Base-by-base conservation (phyloP, 345 rosid species). In the Pugionium cornutum region DNA sequence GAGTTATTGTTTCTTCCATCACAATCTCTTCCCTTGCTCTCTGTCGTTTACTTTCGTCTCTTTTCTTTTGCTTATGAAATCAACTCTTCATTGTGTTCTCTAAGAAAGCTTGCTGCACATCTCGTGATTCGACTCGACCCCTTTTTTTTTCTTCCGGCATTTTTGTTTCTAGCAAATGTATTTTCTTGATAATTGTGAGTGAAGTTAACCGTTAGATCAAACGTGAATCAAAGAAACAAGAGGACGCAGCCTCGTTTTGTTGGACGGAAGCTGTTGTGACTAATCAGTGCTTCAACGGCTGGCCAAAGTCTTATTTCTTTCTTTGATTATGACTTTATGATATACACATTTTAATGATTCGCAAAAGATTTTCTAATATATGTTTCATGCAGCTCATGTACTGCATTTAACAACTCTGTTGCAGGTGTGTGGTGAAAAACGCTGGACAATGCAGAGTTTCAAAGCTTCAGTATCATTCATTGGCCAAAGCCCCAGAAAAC, bases 241-340 rank as follows among this genome's bases (percentile, higher is more conserved):
- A 85, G 98, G 83, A 91, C 95, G 32, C 98, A 96, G 1, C 81
- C 79, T 76, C 91, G 92, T 58, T 91, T 91, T 83, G 98, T 91
- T 67, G 98, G 96, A 68, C 90, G 98, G 89, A 86, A 78, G 98
- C 96, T 55, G 83, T 89, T 58, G 96, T 89, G 43, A 91, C 96
- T 60, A 84, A 96, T 31, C 98, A 91, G 57, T 91, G 98, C 89
- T 81, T 91, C 72, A 89, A 91, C 69, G 98, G 96, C 85, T 91
- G 98, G 98, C 18, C 86, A 68, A 53, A 82, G n/a, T 59, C 58
- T 41, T 9, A 26, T 71, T 47, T 53, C 32, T 10, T 53, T 10
- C 55, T 18, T 35, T 18, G 46, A 3, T 34, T 29, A 42, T 27
- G 60, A 42, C 52, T 47, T 7, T 3, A 47, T 36, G 10, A 42